Evolutionary conservation across 1,284 basidiomycete genomes (phyloP).

Genomic region (Entoloma clypeatum): DNA sequence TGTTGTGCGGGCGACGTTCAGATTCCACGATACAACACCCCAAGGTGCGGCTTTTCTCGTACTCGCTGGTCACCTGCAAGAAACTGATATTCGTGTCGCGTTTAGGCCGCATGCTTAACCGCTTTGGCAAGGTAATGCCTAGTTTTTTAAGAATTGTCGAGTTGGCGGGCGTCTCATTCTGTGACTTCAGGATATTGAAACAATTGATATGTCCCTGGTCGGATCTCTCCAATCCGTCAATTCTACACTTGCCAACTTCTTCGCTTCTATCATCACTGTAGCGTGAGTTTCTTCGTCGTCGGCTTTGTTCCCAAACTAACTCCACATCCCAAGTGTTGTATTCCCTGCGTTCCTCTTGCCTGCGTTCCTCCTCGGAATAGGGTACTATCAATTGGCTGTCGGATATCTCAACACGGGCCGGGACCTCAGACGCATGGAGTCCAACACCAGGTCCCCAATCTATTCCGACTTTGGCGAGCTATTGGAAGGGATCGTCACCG

Average conservation of each 20-base stretch:
- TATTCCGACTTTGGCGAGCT: constrained; percentile 79
- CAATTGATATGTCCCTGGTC: constrained; percentile 71
- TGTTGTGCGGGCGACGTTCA: constrained; percentile 58
- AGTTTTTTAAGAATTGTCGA: background rate
- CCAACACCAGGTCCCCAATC: constrained; percentile 66
- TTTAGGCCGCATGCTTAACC: constrained; percentile 59
- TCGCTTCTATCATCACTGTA: constrained; percentile 62
- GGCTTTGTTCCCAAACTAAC: constrained; percentile 1
- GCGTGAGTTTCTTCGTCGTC: constrained; percentile 36
- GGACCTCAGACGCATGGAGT: constrained; percentile 78
- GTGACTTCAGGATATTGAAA: constrained; percentile 62
- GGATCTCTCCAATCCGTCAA: constrained; percentile 71
- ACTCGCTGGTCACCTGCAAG: background rate
- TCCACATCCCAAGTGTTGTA: constrained; percentile 43
- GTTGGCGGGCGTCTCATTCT: background rate
- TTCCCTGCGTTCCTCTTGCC: constrained; percentile 75
- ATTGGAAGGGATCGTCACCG: constrained; percentile 77
- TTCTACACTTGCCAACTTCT: constrained; percentile 67
- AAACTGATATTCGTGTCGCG: constrained; percentile 1
- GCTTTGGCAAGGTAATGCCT: constrained; percentile 53
- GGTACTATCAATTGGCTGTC: constrained; percentile 62
- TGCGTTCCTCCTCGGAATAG: constrained; percentile 59
- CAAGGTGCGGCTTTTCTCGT: constrained; percentile 30
- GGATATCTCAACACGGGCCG: constrained; percentile 75
- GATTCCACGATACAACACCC: constrained; percentile 44